Evolutionary conservation across 192 early-diverging fungal genomes (phyloP).

Genomic region (Funneliformis mosseae): DNA sequence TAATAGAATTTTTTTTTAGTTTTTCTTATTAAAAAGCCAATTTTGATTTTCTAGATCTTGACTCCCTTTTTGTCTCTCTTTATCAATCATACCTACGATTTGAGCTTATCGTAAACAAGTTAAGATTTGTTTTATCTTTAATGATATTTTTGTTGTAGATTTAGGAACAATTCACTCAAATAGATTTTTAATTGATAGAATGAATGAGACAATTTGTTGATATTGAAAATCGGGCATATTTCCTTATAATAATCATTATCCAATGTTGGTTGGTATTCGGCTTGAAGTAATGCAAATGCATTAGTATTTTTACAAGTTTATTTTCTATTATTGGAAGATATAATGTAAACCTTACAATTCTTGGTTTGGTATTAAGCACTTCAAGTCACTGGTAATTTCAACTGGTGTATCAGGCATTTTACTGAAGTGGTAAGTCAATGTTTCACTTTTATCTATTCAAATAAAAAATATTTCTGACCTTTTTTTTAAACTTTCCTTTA

Average conservation of each 20-base stretch:
- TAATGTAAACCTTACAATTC: conserved; percentile 61
- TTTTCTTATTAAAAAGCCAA: background rate
- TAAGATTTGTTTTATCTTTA: conserved; percentile 25
- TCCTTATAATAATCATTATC: conserved; percentile 67
- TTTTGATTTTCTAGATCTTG: conserved; percentile 44
- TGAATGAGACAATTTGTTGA: conserved; percentile 72
- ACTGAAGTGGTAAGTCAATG: conserved; percentile 63
- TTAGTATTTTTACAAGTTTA: conserved; percentile 77
- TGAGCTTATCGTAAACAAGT: conserved; percentile 81
- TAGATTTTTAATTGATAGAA: conserved; percentile 11
- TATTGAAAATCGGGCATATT: conserved; percentile 79
- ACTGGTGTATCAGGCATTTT: conserved; percentile 78
- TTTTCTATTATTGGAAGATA: conserved; percentile 68
- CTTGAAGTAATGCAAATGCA: conserved; percentile 72
- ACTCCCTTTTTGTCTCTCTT: conserved; percentile 82
- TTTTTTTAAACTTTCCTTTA: conserved; percentile 60
- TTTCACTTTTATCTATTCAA: background rate
- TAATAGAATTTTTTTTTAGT: background rate
- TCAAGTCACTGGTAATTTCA: conserved; percentile 76
- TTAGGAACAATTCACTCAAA: background rate
- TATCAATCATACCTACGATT: conserved; percentile 86
- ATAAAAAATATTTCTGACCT: too few relatives aligned
- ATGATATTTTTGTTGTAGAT: too few relatives aligned
- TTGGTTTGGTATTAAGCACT: conserved; percentile 81
- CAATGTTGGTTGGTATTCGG: conserved; percentile 81